Base-by-base conservation (phyloP, 129 eudicot species). In the Tanacetum coccineum region DNA sequence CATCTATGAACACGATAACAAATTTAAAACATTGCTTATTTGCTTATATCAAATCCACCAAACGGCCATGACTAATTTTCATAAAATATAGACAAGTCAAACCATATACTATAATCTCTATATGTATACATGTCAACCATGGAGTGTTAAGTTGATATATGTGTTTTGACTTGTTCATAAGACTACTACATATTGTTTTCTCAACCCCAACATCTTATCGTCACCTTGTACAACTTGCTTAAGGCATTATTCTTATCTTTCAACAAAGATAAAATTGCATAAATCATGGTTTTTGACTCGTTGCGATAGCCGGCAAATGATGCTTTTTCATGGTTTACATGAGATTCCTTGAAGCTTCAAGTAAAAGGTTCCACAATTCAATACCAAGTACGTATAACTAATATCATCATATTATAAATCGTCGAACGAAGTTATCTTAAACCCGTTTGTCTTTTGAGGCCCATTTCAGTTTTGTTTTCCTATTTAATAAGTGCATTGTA, bases 181-280 rank as follows among this genome's bases (percentile, higher is more conserved):
- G 6, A 4, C 18, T 13, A 59, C 17, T 58, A 30, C 26, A 60
- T 15, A 15, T 14, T 60, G 65, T 39, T 32, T 14, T 45, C 39
- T 32, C 44, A 36, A 28, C 21, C 36, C 47, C 65, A 59, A 14
- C 65, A 59, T 30, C 20, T 59, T 59, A 14, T 59, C 65, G 65
- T 59, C 65, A 59, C 65, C 65, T 59, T 44, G 65, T 59, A 59
- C 64, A 15, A 59, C 20, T 59, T 59, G 65, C 8, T 59, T 6
- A 59, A 5, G 4, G 44, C 32, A 13, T 28, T 14, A 59, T 13
- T 14, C 36, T 4, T 22, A 3, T 1, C 13, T 12, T 58, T 58
- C 9, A 11, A 25, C 14, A 22, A 58, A 25, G n/a, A 56, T 56
- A 48, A 4, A 26, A 4, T 30, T 30, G 39, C 39, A 5, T 59